Evolutionary conservation across 768 basidiomycete genomes (phyloP), one percentile per base, ranked within the genome.

Genomic region (Dendrothele bispora): DNA sequence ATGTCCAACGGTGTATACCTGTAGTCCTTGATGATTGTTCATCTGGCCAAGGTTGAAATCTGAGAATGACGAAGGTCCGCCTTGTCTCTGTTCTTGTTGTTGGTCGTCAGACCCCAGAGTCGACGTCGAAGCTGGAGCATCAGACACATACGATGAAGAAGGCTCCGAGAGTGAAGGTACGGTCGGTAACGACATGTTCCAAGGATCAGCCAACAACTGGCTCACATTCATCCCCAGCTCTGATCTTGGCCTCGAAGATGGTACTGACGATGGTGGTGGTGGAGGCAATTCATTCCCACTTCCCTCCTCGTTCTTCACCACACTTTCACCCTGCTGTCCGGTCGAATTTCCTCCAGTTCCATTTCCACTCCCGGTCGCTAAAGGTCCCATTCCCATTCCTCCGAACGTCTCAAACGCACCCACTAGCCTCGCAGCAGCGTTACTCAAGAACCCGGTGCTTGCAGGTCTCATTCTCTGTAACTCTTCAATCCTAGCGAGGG

Each of bases 1-100:
- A 61, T 89, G 88, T 0, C 88, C 88, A 3, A 91, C 78, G 1
- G 89, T 91, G 60, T 88, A 88, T 44, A 90, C 86, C 61, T 88
- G 86, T 44, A 91, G 63, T 3, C 86, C 88, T 56, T 86, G 79
- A 50, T 88, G 84, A 30, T 54, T 48, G 5, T 51, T 37, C 2
- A 45, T 27, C 37, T 46, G 28, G 34, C 43, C 27, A 59, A 55
- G 2, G 59, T 53, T 1, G 63, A 61, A 25, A 63, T 56, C 39
- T 7, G 29, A 36, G 29, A 26, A 62, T 46, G 39, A 68, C 60
- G 37, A 65, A 58, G 28, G 60, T 55, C 17, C 61, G 59, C 17
- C 61, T 57, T 4, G 46, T 46, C n/a, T 61, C 59, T n/a, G 64
- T 47, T 37, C 55, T 50, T 32, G 53, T 44, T 20, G 48, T 12